Percentiles rank a stretch among this genome's conserved stretches.
phyloP scores from a whole-genome alignment of 2,329 filamentous ascomycete species.

The Apiospora sp. region DNA sequence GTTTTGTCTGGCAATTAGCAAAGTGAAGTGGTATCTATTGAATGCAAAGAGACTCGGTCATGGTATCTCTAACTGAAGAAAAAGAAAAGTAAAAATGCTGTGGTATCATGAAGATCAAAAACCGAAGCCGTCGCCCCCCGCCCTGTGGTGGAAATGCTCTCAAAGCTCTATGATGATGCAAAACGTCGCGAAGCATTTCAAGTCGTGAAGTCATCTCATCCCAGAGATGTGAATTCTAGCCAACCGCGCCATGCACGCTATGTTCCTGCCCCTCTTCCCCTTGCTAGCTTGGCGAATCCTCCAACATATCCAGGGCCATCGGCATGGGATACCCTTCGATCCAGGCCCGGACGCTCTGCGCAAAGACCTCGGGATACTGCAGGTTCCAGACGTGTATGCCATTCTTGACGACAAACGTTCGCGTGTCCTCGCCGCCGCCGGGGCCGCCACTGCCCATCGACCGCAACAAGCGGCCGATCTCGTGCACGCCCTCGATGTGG shows the following conservation, averaged over 20 bases:
- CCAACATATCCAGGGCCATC: constrained; percentile 31
- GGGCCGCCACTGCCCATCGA: constrained; percentile 33
- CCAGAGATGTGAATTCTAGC: background rate
- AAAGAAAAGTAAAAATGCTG: background rate
- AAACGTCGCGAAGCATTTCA: background rate
- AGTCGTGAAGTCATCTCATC: constrained; percentile 7
- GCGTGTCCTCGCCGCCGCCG: constrained; percentile 37
- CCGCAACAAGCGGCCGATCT: constrained; percentile 39
- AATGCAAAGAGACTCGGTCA: background rate
- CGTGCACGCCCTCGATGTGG: constrained; percentile 41
- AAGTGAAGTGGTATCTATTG: constrained; percentile 12
- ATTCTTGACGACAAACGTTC: constrained; percentile 43
- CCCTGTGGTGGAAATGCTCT: background rate
- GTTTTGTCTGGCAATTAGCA: background rate
- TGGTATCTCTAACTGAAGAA: background rate
- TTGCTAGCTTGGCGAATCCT: background rate
- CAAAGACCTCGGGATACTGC: constrained; percentile 50
- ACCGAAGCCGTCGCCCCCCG: background rate
- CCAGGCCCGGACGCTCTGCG: constrained; percentile 47
- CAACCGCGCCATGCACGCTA: background rate
- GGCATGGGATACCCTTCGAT: constrained; percentile 40
- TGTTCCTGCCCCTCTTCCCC: background rate
- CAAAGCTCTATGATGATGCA: background rate
- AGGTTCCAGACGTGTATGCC: constrained; percentile 52
- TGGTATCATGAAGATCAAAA: constrained; percentile 5